Percentiles rank a stretch among this genome's conserved stretches.
Conservation (phyloP, 2,329 filamentous ascomycete species). For the Clonostachys chloroleuca region DNA sequence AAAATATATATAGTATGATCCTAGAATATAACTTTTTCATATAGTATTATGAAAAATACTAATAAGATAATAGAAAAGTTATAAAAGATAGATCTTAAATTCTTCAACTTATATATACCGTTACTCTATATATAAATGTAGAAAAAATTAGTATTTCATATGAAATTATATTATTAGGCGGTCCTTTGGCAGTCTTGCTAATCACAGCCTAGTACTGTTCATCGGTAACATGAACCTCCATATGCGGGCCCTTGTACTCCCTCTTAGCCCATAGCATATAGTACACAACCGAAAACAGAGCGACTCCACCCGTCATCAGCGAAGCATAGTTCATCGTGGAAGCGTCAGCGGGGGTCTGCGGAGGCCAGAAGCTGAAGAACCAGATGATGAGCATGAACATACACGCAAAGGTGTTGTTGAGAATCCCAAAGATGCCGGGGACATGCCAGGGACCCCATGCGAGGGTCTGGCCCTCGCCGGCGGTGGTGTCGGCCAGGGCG, state of each 20-base stretch:
- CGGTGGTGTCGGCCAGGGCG: conserved; percentile 18
- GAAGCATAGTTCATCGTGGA: conserved; percentile 42
- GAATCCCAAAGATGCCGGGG: conserved; percentile 40
- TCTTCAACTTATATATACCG: too few relatives aligned
- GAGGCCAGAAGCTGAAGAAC: conserved; percentile 53
- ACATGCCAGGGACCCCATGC: conserved; percentile 53
- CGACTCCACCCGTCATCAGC: conserved; percentile 32
- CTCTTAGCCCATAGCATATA: conserved; percentile 34
- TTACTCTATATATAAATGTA: too few relatives aligned
- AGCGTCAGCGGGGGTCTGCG: conserved; percentile 15
- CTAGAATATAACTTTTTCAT: too few relatives aligned
- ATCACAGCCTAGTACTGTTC: too few relatives aligned
- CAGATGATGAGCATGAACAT: conserved; percentile 47
- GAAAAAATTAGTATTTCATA: too few relatives aligned
- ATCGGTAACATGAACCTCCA: conserved; percentile 9
- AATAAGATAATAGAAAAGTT: too few relatives aligned
- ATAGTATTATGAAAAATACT: too few relatives aligned
- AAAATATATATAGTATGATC: too few relatives aligned
- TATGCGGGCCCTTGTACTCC: conserved; percentile 39
- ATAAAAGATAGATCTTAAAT: too few relatives aligned
- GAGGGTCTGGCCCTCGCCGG: conserved; percentile 12
- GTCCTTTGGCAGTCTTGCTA: too few relatives aligned
- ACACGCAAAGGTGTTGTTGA: conserved; percentile 51
- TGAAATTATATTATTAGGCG: too few relatives aligned
- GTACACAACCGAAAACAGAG: conserved; percentile 39